Evolutionary conservation across 345 rosid species (phyloP).

Genomic region (Carallia pectinifolia): DNA sequence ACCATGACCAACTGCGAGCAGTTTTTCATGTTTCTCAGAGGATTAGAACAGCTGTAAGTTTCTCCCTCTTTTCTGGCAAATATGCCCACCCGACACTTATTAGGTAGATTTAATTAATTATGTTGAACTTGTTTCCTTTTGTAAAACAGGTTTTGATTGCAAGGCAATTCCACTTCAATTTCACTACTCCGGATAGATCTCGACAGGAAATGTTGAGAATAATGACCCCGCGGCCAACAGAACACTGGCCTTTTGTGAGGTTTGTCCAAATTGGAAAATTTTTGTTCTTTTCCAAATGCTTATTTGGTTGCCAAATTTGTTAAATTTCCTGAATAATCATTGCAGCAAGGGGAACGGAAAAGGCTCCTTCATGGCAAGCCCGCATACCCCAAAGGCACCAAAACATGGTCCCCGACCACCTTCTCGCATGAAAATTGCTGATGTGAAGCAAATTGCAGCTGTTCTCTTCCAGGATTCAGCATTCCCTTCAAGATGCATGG

Average conservation of each 20-base stretch:
- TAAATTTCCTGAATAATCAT: not conserved
- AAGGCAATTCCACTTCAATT: slow-evolving; percentile 79
- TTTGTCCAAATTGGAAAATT: slow-evolving; percentile 14
- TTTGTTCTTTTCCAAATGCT: not conserved
- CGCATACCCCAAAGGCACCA: slow-evolving; percentile 89
- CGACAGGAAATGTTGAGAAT: slow-evolving; percentile 73
- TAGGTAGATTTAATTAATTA: not conserved
- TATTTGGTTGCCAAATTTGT: not conserved
- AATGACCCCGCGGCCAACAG: slow-evolving; percentile 75
- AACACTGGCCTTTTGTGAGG: slow-evolving; percentile 85
- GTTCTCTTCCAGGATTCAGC: slow-evolving; percentile 86
- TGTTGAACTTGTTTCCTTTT: slow-evolving; percentile 5
- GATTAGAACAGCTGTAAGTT: slow-evolving; percentile 76
- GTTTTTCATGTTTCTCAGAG: slow-evolving; percentile 85
- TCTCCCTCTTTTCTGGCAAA: slow-evolving; percentile 7
- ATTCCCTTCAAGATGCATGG: slow-evolving; percentile 68
- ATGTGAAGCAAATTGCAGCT: slow-evolving; percentile 83
- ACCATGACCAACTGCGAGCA: slow-evolving; percentile 89
- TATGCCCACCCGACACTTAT: not conserved
- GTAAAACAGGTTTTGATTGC: slow-evolving; percentile 64
- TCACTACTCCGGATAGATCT: slow-evolving; percentile 89
- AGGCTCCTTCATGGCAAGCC: slow-evolving; percentile 43
- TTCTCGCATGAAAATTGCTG: slow-evolving; percentile 58
- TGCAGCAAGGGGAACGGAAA: slow-evolving; percentile 70
- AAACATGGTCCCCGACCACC: slow-evolving; percentile 93